Evolutionary conservation across 345 rosid species (phyloP).

Genomic region (Citrus unshiu): DNA sequence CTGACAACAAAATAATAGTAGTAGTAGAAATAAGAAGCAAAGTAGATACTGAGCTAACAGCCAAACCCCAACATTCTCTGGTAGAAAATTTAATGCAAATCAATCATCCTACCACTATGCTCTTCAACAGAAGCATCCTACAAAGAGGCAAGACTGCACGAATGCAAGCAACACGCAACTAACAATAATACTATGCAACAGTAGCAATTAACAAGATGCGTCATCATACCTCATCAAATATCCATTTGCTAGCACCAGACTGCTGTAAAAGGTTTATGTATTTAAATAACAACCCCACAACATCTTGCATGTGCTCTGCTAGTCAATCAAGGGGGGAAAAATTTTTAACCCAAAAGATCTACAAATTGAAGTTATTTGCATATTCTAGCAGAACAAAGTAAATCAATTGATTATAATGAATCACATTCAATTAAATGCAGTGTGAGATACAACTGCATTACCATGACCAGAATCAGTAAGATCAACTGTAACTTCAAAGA

Average conservation of each 20-base stretch:
- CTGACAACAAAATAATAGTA: not conserved
- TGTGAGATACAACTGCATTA: conserved; percentile 29
- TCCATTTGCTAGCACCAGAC: conserved; percentile 85
- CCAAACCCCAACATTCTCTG: not conserved
- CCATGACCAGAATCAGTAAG: conserved; percentile 96
- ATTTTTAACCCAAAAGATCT: conserved; percentile 3
- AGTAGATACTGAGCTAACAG: not conserved
- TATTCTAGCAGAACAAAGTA: not conserved
- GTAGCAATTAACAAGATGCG: not conserved
- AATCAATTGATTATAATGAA: conserved; percentile 9
- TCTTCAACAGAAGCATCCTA: not conserved
- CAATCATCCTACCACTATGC: not conserved
- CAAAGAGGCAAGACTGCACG: not conserved
- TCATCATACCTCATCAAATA: conserved; percentile 86
- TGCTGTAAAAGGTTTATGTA: conserved; percentile 70
- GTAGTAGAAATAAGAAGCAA: not conserved
- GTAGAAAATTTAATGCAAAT: not conserved
- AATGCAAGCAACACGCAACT: not conserved
- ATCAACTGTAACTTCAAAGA: conserved; percentile 58
- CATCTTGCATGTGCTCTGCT: conserved; percentile 81
- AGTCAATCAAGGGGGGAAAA: conserved; percentile 9
- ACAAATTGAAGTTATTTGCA: not conserved
- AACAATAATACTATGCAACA: not conserved
- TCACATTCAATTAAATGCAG: not conserved
- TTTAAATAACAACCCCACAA: conserved; percentile 75